Percentiles rank a stretch among this genome's conserved stretches.
These are phyloP conservation scores for Lactifluus hygrophoroides DNA, from an alignment of 768 basidiomycete genomes.

Conservation along the genomic window DNA sequence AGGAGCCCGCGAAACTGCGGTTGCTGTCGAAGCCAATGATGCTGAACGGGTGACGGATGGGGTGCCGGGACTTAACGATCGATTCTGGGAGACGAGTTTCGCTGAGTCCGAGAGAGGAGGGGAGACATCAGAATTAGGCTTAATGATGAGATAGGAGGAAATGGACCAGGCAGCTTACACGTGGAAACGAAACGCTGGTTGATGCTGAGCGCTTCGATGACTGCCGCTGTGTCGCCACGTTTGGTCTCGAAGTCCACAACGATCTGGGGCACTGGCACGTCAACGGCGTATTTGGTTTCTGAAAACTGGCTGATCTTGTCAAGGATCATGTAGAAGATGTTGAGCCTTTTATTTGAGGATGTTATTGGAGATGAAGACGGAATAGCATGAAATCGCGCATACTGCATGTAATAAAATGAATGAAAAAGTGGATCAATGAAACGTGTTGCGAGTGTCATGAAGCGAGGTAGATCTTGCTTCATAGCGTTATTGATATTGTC, in stretches of 20 bases:
- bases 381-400: conserved; percentile 30
- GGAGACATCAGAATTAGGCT: not conserved
- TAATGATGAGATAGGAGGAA: not conserved
- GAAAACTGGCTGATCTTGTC: conserved; percentile 91
- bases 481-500: conserved; percentile 85
- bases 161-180: conserved; percentile 41
- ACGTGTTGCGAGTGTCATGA: conserved; percentile 76
- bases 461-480: conserved; percentile 90
- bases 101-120: conserved; percentile 33
- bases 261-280: conserved; percentile 59
- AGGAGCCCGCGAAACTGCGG: conserved; percentile 22
- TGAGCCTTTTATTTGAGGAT: conserved; percentile 48
- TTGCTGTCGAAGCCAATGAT: conserved; percentile 20
- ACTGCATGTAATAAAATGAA: conserved; percentile 99
- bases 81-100: conserved; percentile 54
- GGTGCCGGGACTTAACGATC: conserved; percentile 18
- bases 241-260: conserved; percentile 67
- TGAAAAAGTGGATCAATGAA: conserved; percentile 98
- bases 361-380: not conserved
- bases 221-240: conserved; percentile 73
- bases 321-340: conserved; percentile 87
- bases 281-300: conserved; percentile 64
- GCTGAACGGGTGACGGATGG: conserved; percentile 6
- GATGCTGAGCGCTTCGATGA: conserved; percentile 73
- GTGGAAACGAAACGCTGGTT: conserved; percentile 79